Percentiles rank a stretch among this genome's conserved stretches.
Evolutionary conservation across 2,329 filamentous ascomycete species (phyloP).

Genomic region (Hypoxylon sp.): DNA sequence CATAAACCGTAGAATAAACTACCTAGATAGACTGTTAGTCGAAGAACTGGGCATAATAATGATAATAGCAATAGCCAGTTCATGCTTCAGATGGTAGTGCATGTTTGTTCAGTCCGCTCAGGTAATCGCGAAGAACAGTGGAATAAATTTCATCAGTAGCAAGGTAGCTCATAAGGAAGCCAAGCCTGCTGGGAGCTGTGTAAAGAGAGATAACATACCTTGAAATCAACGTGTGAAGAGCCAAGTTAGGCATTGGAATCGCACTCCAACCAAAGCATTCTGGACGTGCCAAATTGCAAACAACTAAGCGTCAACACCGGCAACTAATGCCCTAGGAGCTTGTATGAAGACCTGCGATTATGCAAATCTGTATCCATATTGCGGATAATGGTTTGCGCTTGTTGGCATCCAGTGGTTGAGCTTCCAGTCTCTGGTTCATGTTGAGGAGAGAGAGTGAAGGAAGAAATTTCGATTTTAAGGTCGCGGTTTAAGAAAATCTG

Average conservation of each 20-base stretch:
- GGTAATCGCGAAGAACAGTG: constrained; percentile 73
- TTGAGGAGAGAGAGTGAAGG: constrained; percentile 12
- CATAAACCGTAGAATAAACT: background rate
- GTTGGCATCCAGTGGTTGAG: background rate
- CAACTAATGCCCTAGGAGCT: background rate
- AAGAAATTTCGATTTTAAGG: constrained; percentile 36
- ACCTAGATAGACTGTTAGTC: constrained; percentile 41
- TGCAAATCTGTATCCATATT: background rate
- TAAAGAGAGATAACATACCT: constrained; percentile 29
- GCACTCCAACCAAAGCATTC: background rate
- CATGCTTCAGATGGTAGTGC: constrained; percentile 81
- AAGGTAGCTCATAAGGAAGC: constrained; percentile 42
- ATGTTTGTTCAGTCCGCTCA: constrained; percentile 78
- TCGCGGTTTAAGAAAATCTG: constrained; percentile 31
- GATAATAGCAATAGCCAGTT: constrained; percentile 41
- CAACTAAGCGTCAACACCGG: background rate
- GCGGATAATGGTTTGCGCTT: background rate
- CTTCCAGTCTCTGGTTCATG: constrained; percentile 4
- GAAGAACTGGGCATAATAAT: constrained; percentile 17
- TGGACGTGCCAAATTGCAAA: background rate
- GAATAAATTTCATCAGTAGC: constrained; percentile 69
- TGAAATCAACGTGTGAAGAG: background rate
- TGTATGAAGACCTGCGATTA: background rate
- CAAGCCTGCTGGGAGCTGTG: constrained; percentile 8
- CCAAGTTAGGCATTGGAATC: constrained; percentile 2